Evolutionary conservation across 2,329 filamentous ascomycete genomes (phyloP), one percentile per base, ranked within the genome.

Genomic region (Ophiocordyceps camponoti-rufipedis): DNA sequence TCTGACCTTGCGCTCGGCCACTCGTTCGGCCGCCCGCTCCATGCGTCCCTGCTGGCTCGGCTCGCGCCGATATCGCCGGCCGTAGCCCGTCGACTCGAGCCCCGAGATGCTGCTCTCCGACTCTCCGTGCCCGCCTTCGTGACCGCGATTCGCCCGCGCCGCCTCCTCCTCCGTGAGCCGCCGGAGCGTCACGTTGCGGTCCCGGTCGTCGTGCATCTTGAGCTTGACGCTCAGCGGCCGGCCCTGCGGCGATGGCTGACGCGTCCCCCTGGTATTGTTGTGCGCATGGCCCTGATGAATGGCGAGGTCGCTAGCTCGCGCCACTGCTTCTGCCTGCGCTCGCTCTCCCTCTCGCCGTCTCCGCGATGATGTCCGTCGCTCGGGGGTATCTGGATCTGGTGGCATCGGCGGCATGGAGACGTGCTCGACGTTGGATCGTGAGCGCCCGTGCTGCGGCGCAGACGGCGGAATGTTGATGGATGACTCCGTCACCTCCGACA

Each of bases 161-260:
- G 71, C 66, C 55, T 81, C 77, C 49, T 76, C 71, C 28, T 78
- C 75, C 0, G 77, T 78, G 23, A 80, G 60, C 33, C 74, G 67
- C 35, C 76, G 69, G 40, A 81, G 61, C 13, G 76, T 81, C 47
- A 81, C 69, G 50, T 77, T 77, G 49, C 71, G 65, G 48, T 76
- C 71, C 31, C 67, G 68, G 52, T 80, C 75, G 50, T 77, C 72
- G 50, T 78, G 71, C 42, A 79, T 65, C 53, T 72, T 74, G 46
- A 80, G 61, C 55, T 74, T 77, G 47, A 80, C 70, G 53, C 72
- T 74, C 31, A 75, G 66, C 3, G 71, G 65, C 31, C 67, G 64
- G 52, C 67, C 69, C 5, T 58, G 57, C 6, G 61, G 64, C 28
- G 64, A 63, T 44, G 61, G 62, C 45, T 64, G 65, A 23, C 60